Evolutionary conservation across 2,329 filamentous ascomycete genomes (phyloP), one percentile per base, ranked within the genome.

Genomic region (Colletotrichum theobromicola): DNA sequence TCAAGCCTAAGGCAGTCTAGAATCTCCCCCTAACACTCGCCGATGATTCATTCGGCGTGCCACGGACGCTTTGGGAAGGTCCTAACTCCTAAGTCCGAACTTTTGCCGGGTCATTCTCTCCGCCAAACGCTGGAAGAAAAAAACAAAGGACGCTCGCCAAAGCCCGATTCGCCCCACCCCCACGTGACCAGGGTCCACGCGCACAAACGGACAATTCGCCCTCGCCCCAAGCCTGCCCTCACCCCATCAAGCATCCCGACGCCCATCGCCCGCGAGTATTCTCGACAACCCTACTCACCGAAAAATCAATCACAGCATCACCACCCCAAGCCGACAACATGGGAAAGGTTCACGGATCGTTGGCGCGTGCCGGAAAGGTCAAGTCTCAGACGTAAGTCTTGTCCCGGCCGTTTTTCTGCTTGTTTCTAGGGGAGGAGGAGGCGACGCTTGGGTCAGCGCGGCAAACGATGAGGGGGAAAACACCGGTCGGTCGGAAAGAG

Each of bases 351-450:
- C 94, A 96, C 93, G 94, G 94, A 87, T 97, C 94, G 86, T 94
- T 97, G 88, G 94, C 94, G 87, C 94, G 95, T 95, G 95, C 94
- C 68, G 95, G 95, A 90, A 98, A 98, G 92, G 95, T 98, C 93
- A 97, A 98, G 94, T 96, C 94, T 89, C 94, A 96, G 89, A 96
- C 94, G 94, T 75, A 75, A 75, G 72, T 75, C 68, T 75, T 63
- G 57, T 57, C 69, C 62, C n/a, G 42, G 42, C 46, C 21, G n/a
- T 34, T 50, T 35, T 60, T n/a, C 35, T 18, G 32, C 18, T 30
- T 13, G 30, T 42, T 46, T 13, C 13, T 64, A n/a, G n/a, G n/a
- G 46, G 30, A 46, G 62, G 32, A n/a, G 57, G 21, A 72, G 68
- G 68, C 63, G 58, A 58, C 53, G 50, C 24, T 46, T 55, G 35